Evolutionary conservation across 1,139 yeast genomes (phyloP), one percentile per base, ranked within the genome.

Genomic region (Debaryomyces robertsiae): DNA sequence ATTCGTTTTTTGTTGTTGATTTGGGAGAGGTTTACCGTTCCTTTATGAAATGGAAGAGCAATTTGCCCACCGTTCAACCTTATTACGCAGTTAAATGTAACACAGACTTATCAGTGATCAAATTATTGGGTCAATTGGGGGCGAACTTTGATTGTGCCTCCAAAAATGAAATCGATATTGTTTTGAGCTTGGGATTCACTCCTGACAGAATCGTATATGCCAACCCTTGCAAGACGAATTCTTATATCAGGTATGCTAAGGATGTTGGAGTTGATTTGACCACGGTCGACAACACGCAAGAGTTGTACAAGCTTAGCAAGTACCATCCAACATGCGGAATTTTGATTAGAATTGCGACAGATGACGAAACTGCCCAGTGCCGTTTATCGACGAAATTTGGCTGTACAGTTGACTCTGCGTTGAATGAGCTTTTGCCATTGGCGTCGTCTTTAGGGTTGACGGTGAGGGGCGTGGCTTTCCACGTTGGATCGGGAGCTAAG

Each of bases 41-140:
- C 42, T 75, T 75, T 48, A 48, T 61, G 15, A 68, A 77, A 35
- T 93, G 98, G 98, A 58, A 60, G 24, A 42, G 53, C 14, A 61
- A 69, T 30, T 72, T 93, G 57, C 96, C 97, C 13, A 73, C 82
- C 41, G 82, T 93, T 34, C 77, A 78, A 42, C 96, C 98, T 24
- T 82, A 75, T 61, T 93, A 90, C 64, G 98, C 98, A 18, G 94
- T 93, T 53, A 93, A 93, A 66, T 93, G 98, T 69, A 93, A 93
- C 69, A 87, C 91, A 37, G 82, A 89, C 59, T 50, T 67, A 6
- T 68, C 69, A 44, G 81, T 93, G 13, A 63, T 93, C 47, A 61
- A 68, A 42, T 61, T 75, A 32, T 71, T 93, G 50, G 81, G 79
- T 11, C 49, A 65, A 2, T 61, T 82, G 48, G 95, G 93, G 11